phyloP scores from a whole-genome alignment of 2,329 filamentous ascomycete species.

The Ceratocystis ficicola region DNA sequence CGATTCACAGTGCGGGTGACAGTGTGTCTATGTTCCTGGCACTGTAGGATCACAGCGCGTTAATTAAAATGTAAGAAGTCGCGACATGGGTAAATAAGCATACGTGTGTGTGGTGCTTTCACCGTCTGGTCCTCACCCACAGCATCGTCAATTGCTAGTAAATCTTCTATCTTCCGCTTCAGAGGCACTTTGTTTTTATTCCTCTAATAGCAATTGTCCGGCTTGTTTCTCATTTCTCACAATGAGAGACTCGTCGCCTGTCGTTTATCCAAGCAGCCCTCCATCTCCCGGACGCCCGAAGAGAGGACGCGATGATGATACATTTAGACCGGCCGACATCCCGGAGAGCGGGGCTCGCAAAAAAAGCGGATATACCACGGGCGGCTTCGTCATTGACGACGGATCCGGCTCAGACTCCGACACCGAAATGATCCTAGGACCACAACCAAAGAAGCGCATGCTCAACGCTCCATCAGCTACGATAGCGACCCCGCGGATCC shows the following conservation, averaged over 20 bases:
- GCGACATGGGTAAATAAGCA: not conserved
- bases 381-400: constrained; percentile 23
- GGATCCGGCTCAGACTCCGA: constrained; percentile 21
- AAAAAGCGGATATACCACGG: constrained; percentile 3
- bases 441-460: constrained; percentile 20
- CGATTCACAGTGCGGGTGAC: not conserved
- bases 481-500: constrained; percentile 6
- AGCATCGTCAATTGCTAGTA: not conserved
- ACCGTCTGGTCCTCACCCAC: not conserved
- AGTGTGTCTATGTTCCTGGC: rapidly evolving
- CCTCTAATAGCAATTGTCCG: not conserved
- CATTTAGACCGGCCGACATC: not conserved
- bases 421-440: constrained; percentile 5
- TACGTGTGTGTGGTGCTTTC: not conserved
- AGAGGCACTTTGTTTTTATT: no score
- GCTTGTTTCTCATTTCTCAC: not conserved
- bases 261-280: constrained; percentile 22
- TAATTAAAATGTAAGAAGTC: constrained; percentile 15
- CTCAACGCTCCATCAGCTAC: not conserved
- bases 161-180: no score
- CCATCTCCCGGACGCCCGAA: constrained; percentile 19
- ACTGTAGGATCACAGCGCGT: not conserved
- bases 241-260: constrained; percentile 21
- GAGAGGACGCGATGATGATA: constrained; percentile 20
- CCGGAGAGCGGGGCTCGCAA: not conserved